phyloP scores from a whole-genome alignment of 1,284 basidiomycete species.

The Heliocybe sulcata region DNA sequence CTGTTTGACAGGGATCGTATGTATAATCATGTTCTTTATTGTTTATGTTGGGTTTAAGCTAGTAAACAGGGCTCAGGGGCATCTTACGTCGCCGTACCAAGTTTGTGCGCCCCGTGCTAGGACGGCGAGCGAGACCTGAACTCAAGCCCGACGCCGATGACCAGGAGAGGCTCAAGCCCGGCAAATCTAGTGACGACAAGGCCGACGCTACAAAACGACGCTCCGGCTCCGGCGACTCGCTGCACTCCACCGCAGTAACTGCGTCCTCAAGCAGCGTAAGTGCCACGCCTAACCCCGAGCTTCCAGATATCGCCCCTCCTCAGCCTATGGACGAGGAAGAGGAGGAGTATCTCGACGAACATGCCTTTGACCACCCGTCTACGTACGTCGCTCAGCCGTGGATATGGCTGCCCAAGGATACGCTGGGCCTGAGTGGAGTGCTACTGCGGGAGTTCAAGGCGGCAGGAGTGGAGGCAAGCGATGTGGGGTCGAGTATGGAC shows the following conservation, averaged over 20 bases:
- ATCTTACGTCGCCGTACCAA: slow-evolving; percentile 15
- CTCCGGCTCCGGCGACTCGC: neutral
- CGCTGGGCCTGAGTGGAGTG: slow-evolving; percentile 45
- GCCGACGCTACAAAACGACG: neutral
- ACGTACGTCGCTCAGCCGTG: slow-evolving; percentile 52
- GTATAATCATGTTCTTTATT: slow-evolving; percentile 8
- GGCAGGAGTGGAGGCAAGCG: slow-evolving; percentile 35
- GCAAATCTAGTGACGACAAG: neutral
- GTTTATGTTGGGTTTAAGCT: slow-evolving; percentile 1
- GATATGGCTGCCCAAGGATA: slow-evolving; percentile 61
- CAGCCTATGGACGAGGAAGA: slow-evolving; percentile 5
- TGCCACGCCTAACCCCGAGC: neutral
- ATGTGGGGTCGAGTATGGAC: slow-evolving; percentile 42
- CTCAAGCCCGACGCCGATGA: neutral
- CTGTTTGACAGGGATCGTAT: slow-evolving; percentile 34
- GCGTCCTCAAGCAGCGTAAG: neutral
- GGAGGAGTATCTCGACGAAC: slow-evolving; percentile 25
- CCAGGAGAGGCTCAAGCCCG: neutral
- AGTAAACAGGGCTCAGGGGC: slow-evolving; percentile 13
- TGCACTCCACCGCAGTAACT: neutral
- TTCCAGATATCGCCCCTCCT: neutral
- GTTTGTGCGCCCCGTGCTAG: slow-evolving; percentile 19
- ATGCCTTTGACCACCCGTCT: slow-evolving; percentile 59
- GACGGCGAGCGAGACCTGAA: neutral
- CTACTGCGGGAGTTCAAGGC: slow-evolving; percentile 39